phyloP scores from a whole-genome alignment of 2,329 filamentous ascomycete species.

The Graphilbum ipis-grandicollis region DNA sequence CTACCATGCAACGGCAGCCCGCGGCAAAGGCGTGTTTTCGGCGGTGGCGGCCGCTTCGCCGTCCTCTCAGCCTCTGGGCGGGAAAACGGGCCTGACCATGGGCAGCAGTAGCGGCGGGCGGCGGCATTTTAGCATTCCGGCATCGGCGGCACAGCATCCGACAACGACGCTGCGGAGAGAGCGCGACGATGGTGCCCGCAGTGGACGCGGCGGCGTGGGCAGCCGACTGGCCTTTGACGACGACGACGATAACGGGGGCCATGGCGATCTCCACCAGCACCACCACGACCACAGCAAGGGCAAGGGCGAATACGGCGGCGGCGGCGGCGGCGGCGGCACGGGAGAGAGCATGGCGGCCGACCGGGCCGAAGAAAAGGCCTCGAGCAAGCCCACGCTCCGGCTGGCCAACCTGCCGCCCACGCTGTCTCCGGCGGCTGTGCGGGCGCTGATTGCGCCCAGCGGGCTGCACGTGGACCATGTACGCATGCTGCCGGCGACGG shows the following conservation, averaged over 20 bases:
- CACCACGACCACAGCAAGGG: conserved; percentile 20
- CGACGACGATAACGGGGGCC: conserved; percentile 39
- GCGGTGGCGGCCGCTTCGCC: conserved; percentile 14
- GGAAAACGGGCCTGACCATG: conserved; percentile 7
- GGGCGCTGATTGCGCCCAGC: conserved; percentile 34
- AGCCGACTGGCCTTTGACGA: conserved; percentile 23
- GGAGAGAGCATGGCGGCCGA: conserved; percentile 18
- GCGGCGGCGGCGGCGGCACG: background rate
- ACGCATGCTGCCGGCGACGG: conserved; percentile 43
- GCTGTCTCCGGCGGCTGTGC: conserved; percentile 41
- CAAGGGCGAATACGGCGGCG: background rate
- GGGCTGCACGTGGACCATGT: conserved; percentile 55
- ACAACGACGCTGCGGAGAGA: conserved; percentile 30
- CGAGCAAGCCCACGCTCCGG: conserved; percentile 44
- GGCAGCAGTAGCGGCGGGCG: conserved; percentile 22
- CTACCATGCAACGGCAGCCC: too few relatives aligned
- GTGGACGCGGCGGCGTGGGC: conserved; percentile 3
- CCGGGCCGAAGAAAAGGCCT: conserved; percentile 37
- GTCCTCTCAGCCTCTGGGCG: too few relatives aligned
- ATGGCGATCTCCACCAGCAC: conserved; percentile 27
- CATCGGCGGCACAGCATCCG: conserved; percentile 19
- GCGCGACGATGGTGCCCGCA: conserved; percentile 2
- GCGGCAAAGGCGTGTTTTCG: conserved; percentile 12
- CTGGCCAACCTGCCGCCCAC: conserved; percentile 43
- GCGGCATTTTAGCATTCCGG: conserved; percentile 47